Conservation (phyloP, 2,329 filamentous ascomycete species). For the Monascus ruber region DNA sequence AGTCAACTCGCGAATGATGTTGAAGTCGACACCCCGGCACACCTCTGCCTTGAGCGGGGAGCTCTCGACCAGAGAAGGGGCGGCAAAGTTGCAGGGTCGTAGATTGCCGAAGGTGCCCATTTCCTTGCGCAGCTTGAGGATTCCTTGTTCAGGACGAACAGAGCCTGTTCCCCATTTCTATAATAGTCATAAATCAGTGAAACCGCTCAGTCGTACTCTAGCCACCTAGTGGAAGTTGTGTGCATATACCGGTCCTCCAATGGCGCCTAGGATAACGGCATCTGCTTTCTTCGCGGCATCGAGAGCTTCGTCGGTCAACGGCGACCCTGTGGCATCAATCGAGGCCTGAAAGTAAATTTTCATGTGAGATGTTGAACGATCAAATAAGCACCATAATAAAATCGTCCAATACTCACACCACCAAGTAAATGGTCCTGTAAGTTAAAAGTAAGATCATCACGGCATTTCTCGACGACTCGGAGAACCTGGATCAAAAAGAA, state of each 20-base stretch:
- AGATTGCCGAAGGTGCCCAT: conserved; percentile 92
- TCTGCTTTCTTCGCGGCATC: conserved; percentile 72
- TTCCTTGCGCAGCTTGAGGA: conserved; percentile 84
- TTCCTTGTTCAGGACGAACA: conserved; percentile 84
- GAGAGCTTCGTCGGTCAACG: conserved; percentile 75
- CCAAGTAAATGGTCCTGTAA: conserved; percentile 83
- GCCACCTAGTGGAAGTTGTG: neutral
- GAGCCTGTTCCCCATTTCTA: conserved; percentile 82
- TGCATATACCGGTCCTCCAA: conserved; percentile 66
- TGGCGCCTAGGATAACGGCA: conserved; percentile 83
- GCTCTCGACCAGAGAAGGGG: conserved; percentile 67
- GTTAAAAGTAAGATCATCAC: conserved; percentile 68
- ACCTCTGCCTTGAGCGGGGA: conserved; percentile 81
- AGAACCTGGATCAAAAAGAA: conserved; percentile 48
- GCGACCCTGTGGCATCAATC: conserved; percentile 67
- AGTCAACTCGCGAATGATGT: conserved; percentile 83
- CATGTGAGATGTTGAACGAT: neutral
- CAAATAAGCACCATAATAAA: neutral
- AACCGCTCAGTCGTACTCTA: neutral
- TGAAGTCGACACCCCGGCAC: conserved; percentile 80
- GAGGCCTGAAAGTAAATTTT: conserved; percentile 51
- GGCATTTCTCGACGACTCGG: conserved; percentile 61
- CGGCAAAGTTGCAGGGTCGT: conserved; percentile 89
- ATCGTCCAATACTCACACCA: conserved; percentile 55
- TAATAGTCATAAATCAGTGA: neutral